These are phyloP conservation scores for Colletotrichum liriopes DNA, from an alignment of 2,329 filamentous ascomycete genomes.

Conservation along the genomic window DNA sequence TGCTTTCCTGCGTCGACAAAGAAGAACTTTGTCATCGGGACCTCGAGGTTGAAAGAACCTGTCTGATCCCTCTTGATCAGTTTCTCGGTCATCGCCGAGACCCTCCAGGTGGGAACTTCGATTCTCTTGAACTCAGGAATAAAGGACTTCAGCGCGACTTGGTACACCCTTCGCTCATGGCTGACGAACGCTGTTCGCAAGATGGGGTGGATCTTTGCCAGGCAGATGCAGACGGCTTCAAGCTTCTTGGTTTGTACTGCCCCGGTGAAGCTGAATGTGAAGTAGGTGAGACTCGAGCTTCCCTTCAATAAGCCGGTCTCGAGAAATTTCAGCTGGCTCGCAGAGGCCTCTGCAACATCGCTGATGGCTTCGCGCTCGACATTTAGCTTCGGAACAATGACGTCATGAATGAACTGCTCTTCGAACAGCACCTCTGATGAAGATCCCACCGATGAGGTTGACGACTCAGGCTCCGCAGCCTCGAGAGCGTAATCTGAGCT, in stretches of 20 bases:
- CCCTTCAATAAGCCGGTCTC: constrained; percentile 63
- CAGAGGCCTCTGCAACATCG: constrained; percentile 65
- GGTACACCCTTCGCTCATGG: constrained; percentile 63
- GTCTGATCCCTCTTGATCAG: constrained; percentile 61
- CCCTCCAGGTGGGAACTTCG: constrained; percentile 58
- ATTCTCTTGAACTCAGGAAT: constrained; percentile 61
- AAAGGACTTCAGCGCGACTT: constrained; percentile 62
- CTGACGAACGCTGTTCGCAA: constrained; percentile 69
- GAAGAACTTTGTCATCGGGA: constrained; percentile 65
- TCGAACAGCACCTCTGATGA: constrained; percentile 45
- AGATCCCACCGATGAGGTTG: neutral
- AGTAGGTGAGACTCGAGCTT: constrained; percentile 63
- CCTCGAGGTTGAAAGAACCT: constrained; percentile 56
- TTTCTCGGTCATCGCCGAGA: constrained; percentile 58
- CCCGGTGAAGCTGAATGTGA: constrained; percentile 65
- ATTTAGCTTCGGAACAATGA: constrained; percentile 60
- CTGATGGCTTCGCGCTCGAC: constrained; percentile 60
- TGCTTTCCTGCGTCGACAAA: constrained; percentile 65
- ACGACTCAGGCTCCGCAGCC: constrained; percentile 5
- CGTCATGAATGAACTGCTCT: constrained; percentile 56
- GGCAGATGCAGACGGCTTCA: constrained; percentile 62
- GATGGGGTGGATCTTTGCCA: constrained; percentile 64
- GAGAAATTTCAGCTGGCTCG: constrained; percentile 63
- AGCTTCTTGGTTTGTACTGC: constrained; percentile 59
- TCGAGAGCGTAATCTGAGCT: constrained; percentile 34